These are phyloP conservation scores for Nymphaea colorata DNA, from an alignment of 164 flowering plant species.

Conservation along the genomic window DNA sequence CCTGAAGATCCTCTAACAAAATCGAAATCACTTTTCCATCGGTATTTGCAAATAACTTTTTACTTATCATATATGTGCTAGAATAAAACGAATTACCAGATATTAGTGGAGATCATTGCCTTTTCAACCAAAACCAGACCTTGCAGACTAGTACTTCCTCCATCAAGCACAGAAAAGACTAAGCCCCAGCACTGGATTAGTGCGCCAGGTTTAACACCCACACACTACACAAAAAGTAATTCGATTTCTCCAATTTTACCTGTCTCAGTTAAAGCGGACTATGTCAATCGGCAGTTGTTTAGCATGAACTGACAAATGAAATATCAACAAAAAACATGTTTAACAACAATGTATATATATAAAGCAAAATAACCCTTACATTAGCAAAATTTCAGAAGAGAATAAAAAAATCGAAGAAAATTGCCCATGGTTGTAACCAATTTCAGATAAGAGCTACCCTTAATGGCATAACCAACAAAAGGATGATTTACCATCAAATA, in stretches of 20 bases:
- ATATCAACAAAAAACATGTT: neutral
- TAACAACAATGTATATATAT: too few species aligned
- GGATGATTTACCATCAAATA: too few species aligned
- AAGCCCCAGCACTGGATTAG: neutral
- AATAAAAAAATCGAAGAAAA: too few species aligned
- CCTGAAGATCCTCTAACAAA: too few species aligned
- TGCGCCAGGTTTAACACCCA: neutral
- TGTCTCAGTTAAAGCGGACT: neutral
- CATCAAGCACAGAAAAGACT: neutral
- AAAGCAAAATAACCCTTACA: too few species aligned
- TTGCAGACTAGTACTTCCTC: neutral
- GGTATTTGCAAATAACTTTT: neutral
- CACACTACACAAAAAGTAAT: neutral
- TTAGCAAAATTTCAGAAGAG: too few species aligned
- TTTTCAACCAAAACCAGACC: neutral
- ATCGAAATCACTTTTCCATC: too few species aligned
- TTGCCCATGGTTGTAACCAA: too few species aligned
- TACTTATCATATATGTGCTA: too few species aligned
- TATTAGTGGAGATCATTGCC: neutral
- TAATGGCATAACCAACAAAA: too few species aligned
- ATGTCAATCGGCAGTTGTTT: neutral
- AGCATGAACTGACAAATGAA: neutral
- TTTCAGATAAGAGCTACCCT: too few species aligned
- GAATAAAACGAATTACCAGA: neutral
- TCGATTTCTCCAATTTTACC: neutral